Base-by-base conservation (phyloP, 768 basidiomycete species). In the Tulasnella sp. region DNA sequence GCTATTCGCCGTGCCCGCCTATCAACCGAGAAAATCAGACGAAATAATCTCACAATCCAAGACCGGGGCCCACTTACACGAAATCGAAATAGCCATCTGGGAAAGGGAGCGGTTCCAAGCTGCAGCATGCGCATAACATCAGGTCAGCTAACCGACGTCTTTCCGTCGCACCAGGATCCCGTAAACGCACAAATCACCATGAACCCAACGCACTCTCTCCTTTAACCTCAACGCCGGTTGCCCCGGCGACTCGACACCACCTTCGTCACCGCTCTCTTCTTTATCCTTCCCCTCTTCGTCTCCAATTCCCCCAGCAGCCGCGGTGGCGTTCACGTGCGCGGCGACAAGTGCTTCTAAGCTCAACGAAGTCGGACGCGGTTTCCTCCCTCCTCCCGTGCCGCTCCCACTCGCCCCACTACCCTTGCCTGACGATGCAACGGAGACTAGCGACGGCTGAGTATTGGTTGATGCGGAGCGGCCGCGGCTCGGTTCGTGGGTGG, bases 1-100 rank as follows among this genome's bases (percentile, higher is more conserved):
- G 91, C 90, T 70, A 93, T 89, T 9, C 91, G 87, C 81, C 91
- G 91, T 80, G 91, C 85, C 82, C 91, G 91, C 61, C 91, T 92
- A 79, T 35, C 51, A 69, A 20, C 23, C 48, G 23, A 26, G 13
- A 15, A 67, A 11, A 7, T 67, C 11, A 23, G 42, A 70, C 35
- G 77, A 76, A 80, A 75, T 75, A 42, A 75, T 77, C 79, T 74
- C 55, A 73, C 79, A 39, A 29, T 70, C 51, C 69, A 72, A 42
- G 55, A 40, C 74, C 23, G 57, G n/a, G 35, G 69, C 42, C 11
- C 26, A 84, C 91, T 82, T 84, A 92, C 91, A 93, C 90, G 82
- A 88, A 92, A 82, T 93, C 92, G 81, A 93, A 93, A 81, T 92
- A 90, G 42, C 90, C 90, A 79, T 90, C 86, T 10, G 87, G 87